Percentiles rank a stretch among this genome's conserved stretches.
Conservation (phyloP, 2,329 filamentous ascomycete genomes). For the Phoma sp. region DNA sequence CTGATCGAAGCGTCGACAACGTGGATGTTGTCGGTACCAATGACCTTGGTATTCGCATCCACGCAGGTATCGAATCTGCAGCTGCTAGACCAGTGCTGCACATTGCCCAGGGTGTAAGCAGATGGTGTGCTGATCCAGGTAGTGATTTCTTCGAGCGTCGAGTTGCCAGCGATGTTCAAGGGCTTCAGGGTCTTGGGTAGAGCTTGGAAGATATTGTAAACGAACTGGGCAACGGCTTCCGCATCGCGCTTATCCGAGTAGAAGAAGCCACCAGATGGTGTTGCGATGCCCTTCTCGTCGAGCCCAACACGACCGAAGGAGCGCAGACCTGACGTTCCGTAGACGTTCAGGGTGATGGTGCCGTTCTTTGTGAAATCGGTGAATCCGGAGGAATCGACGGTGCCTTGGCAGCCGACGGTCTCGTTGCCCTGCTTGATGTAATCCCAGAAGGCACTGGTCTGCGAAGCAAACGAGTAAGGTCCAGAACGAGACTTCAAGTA, state of each 20-base stretch:
- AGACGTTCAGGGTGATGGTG: constrained; percentile 63
- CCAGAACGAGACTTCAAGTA: constrained; percentile 59
- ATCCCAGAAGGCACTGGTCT: constrained; percentile 62
- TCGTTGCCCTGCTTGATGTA: constrained; percentile 53
- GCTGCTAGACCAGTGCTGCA: constrained; percentile 62
- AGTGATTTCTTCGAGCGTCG: constrained; percentile 56
- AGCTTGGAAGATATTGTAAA: constrained; percentile 57
- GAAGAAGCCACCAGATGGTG: constrained; percentile 50
- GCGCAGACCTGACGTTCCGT: constrained; percentile 61
- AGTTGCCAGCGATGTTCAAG: constrained; percentile 55
- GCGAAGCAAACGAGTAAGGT: constrained; percentile 60
- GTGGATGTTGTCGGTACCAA: constrained; percentile 58
- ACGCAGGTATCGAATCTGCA: constrained; percentile 60
- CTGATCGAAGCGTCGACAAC: constrained; percentile 60
- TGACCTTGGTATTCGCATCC: constrained; percentile 54
- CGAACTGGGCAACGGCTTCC: constrained; percentile 57
- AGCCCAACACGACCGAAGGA: constrained; percentile 57
- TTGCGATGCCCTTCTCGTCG: constrained; percentile 53
- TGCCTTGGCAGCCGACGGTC: constrained; percentile 58
- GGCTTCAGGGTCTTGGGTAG: constrained; percentile 55
- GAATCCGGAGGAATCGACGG: constrained; percentile 57
- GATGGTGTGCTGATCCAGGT: constrained; percentile 58
- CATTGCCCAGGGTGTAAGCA: constrained; percentile 56
- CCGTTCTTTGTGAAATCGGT: constrained; percentile 49
- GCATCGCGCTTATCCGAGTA: constrained; percentile 58